Conservation (phyloP, 1,139 yeast species). For the Pichia sp. region DNA sequence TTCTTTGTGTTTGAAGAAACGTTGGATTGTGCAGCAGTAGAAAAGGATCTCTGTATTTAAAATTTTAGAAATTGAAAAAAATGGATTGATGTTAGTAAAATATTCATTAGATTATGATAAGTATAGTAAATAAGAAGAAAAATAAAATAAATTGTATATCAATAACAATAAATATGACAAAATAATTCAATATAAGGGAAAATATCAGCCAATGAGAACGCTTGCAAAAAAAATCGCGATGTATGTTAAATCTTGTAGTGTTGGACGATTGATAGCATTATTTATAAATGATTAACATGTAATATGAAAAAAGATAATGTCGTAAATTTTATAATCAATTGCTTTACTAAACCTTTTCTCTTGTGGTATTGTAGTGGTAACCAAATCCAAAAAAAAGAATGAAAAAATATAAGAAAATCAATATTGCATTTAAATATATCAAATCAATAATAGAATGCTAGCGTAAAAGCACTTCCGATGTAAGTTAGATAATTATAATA, state of each 20-base stretch:
- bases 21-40: constrained; percentile 29
- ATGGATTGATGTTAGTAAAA: background rate
- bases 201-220: constrained; percentile 21
- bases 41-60: constrained; percentile 25
- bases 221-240: constrained; percentile 22
- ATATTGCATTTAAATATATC: too few species aligned
- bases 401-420: too few species aligned
- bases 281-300: background rate
- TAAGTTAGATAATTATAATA: too few species aligned
- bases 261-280: background rate
- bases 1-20: constrained; percentile 46
- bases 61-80: background rate
- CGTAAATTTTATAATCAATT: too few species aligned
- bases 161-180: background rate
- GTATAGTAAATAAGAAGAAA: background rate
- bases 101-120: constrained; percentile 6
- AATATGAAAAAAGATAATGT: too few species aligned
- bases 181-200: background rate
- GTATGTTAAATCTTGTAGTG: background rate
- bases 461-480: too few species aligned
- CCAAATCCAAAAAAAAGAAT: too few species aligned
- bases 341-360: too few species aligned
- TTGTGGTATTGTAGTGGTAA: too few species aligned
- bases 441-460: too few species aligned
- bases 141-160: background rate